Conservation (phyloP, 2,329 filamentous ascomycete genomes). For the Myriosclerotinia curreyana region DNA sequence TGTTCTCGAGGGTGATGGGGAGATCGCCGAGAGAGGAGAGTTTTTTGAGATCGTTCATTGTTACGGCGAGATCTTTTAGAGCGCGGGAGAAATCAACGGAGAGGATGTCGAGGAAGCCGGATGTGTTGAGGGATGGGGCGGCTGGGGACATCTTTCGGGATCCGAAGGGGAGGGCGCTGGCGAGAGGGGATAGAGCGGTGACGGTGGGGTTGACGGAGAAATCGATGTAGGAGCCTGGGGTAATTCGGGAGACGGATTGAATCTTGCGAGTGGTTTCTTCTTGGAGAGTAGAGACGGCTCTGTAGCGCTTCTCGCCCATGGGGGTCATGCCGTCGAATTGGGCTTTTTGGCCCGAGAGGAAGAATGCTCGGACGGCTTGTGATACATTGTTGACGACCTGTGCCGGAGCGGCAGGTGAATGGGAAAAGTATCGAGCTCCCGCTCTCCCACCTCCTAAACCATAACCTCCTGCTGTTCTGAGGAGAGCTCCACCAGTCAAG, state of each 20-base stretch:
- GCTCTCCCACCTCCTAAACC: slow-evolving; percentile 66
- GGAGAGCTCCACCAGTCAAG: slow-evolving; percentile 80
- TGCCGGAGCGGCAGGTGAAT: slow-evolving; percentile 77
- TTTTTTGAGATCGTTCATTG: slow-evolving; percentile 77
- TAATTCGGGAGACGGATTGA: slow-evolving; percentile 52
- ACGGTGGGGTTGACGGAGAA: slow-evolving; percentile 87
- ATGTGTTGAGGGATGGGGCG: slow-evolving; percentile 67
- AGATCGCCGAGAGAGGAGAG: slow-evolving; percentile 78
- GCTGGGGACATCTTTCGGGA: slow-evolving; percentile 41
- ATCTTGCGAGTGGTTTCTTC: slow-evolving; percentile 70
- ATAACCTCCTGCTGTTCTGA: slow-evolving; percentile 88
- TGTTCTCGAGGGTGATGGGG: slow-evolving; percentile 67
- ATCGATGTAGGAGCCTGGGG: slow-evolving; percentile 79
- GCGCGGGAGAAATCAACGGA: slow-evolving; percentile 85
- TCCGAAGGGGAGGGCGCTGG: slow-evolving; percentile 51
- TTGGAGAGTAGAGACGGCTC: slow-evolving; percentile 70
- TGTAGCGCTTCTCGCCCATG: slow-evolving; percentile 75
- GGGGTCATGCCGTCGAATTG: slow-evolving; percentile 77
- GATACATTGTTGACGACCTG: slow-evolving; percentile 96
- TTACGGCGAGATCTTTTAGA: slow-evolving; percentile 74
- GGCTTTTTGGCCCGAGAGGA: slow-evolving; percentile 84
- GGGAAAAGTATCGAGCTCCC: slow-evolving; percentile 83
- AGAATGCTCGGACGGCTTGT: slow-evolving; percentile 85
- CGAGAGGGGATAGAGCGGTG: slow-evolving; percentile 77
- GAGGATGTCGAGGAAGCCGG: slow-evolving; percentile 80